Conservation (phyloP, 2,329 filamentous ascomycete genomes). For the Calonectria leucothoes region DNA sequence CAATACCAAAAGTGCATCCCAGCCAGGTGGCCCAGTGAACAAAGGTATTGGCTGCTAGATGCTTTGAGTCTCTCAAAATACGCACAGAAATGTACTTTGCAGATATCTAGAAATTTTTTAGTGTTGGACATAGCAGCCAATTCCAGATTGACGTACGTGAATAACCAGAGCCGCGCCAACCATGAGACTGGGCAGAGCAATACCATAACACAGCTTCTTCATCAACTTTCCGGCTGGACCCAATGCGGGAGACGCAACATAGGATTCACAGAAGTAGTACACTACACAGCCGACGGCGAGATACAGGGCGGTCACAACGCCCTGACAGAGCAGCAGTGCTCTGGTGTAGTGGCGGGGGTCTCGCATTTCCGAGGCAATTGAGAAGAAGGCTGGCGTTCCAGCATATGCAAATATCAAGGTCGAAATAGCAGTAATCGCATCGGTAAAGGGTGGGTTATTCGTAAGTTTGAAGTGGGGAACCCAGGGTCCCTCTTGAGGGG, state of each 20-base stretch:
- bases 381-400: constrained; percentile 49
- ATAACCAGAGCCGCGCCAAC: constrained; percentile 41
- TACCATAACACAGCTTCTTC: constrained; percentile 58
- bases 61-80: background rate
- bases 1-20: constrained; percentile 27
- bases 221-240: constrained; percentile 55
- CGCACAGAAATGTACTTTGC: constrained; percentile 7
- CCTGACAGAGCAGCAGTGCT: constrained; percentile 38
- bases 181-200: constrained; percentile 45
- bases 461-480: constrained; percentile 45
- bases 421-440: constrained; percentile 47
- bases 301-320: constrained; percentile 47
- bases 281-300: constrained; percentile 51
- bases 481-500: constrained; percentile 35
- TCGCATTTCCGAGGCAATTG: constrained; percentile 46
- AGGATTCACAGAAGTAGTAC: constrained; percentile 59
- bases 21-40: constrained; percentile 7
- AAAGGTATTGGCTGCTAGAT: background rate
- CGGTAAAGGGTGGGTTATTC: constrained; percentile 44
- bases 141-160: constrained; percentile 19
- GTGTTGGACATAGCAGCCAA: background rate
- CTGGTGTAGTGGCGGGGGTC: constrained; percentile 43
- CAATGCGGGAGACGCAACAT: constrained; percentile 58
- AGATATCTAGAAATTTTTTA: background rate
- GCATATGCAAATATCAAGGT: constrained; percentile 51